These are phyloP conservation scores for Phytophthora ramorum DNA, from an alignment of 352 stramenopile species.

Conservation along the genomic window DNA sequence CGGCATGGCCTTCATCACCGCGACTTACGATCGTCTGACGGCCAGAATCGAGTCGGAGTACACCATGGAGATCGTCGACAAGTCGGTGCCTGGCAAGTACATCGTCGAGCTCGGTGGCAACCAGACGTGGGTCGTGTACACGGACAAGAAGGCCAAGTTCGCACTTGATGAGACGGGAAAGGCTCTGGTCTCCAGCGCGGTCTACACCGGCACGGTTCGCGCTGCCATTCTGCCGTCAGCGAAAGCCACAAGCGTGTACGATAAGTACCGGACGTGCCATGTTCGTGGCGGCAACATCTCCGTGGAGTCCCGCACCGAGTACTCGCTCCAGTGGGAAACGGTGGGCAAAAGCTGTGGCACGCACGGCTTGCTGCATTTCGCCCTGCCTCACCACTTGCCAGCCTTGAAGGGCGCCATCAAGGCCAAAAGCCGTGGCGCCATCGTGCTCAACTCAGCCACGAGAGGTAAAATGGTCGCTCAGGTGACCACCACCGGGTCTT, in stretches of 20 bases:
- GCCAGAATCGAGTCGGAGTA: slow-evolving; percentile 51
- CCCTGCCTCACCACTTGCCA: slow-evolving; percentile 64
- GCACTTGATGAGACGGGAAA: slow-evolving; percentile 37
- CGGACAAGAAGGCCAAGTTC: slow-evolving; percentile 39
- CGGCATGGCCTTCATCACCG: slow-evolving; percentile 73
- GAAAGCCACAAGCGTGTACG: slow-evolving; percentile 41
- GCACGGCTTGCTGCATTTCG: slow-evolving; percentile 66
- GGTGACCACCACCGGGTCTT: slow-evolving; percentile 38
- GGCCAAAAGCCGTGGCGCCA: slow-evolving; percentile 23
- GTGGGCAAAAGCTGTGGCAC: slow-evolving; percentile 50
- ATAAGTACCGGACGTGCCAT: slow-evolving; percentile 58
- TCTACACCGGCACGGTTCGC: slow-evolving; percentile 54
- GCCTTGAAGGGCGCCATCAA: slow-evolving; percentile 31
- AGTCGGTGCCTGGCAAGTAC: slow-evolving; percentile 54
- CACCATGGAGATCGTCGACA: slow-evolving; percentile 49
- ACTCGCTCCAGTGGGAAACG: slow-evolving; percentile 67
- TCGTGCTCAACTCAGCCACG: slow-evolving; percentile 57
- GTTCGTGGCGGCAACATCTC: slow-evolving; percentile 56
- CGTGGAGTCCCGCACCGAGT: slow-evolving; percentile 51
- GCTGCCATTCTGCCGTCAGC: slow-evolving; percentile 51
- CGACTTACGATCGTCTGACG: slow-evolving; percentile 58
- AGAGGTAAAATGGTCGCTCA: slow-evolving; percentile 58
- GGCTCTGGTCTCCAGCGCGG: slow-evolving; percentile 40
- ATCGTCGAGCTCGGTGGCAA: slow-evolving; percentile 56
- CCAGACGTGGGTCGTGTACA: slow-evolving; percentile 76